Base-by-base conservation (phyloP, 495 filamentous ascomycete genomes). In the Rhypophila decipiens region DNA sequence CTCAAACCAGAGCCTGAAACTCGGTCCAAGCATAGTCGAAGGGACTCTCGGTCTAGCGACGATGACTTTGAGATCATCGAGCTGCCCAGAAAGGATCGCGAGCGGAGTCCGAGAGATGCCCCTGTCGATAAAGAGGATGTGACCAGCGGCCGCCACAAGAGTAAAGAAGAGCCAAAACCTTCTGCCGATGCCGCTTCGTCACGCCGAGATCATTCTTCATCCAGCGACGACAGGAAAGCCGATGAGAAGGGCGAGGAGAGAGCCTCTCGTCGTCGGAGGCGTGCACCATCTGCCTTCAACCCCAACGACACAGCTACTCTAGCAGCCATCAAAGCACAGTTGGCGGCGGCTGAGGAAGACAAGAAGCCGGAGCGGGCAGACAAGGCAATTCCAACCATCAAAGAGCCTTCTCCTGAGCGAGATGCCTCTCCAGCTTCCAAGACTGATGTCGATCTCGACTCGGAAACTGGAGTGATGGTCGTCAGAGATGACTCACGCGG, bases 291-390 rank as follows among this genome's bases (percentile, higher is more conserved):
- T 18, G 51, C 67, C 4, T 79, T 79, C 41, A 68, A 78, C 42
- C 74, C 75, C 11, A 77, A 69, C 15, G 69, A 79, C 54, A 63
- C 73, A 11, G 66, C 62, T 41, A 64, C 63, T 34, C 47, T 78
- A 13, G 65, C 64, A 21, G 67, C 68, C 5, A 51, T 79, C 12
- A 75, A 76, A 48, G 73, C 72, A 3, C 67, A 73, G 48, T 50
- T 77, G 10, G 56, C 56, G 10, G 57, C 62, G 13, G 55, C 53
- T 13, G 67, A 75, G 12, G 52, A 56, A 18, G 60, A 64, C 39
- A 57, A 60, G 15, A 65, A 56, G 35, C 18, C 52, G n/a, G n/a
- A 1, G 21, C 51, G 0, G 41, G 44, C 10, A 53, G 46, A 19
- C 27, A 7, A 31, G 13, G 53, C 61, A 11, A 51, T 47, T 3